phyloP scores from a whole-genome alignment of 2,329 filamentous ascomycete species.

The Colletotrichum sojae region DNA sequence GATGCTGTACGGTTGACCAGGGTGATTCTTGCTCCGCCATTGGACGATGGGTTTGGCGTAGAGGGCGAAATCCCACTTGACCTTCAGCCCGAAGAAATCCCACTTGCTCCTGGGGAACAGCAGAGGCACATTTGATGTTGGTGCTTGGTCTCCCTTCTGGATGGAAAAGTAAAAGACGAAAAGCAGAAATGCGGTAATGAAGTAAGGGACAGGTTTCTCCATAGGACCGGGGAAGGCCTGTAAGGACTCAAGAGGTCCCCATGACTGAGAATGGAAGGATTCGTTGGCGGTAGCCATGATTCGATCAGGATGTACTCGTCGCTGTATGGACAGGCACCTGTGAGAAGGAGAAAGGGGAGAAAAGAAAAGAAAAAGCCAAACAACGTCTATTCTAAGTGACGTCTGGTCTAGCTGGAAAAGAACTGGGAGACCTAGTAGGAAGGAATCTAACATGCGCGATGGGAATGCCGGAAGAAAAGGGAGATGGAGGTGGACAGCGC shows the following conservation, averaged over 20 bases:
- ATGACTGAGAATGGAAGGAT: slow-evolving; percentile 28
- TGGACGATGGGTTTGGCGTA: slow-evolving; percentile 9
- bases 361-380: no score
- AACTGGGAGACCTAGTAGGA: background rate
- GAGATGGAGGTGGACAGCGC: slow-evolving; percentile 30
- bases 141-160: slow-evolving; percentile 25
- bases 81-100: slow-evolving; percentile 33
- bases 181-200: slow-evolving; percentile 31
- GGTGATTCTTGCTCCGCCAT: slow-evolving; percentile 14
- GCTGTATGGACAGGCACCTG: slow-evolving; percentile 5
- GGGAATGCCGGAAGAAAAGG: slow-evolving; percentile 36
- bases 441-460: background rate
- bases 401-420: slow-evolving; percentile 1
- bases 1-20: slow-evolving; percentile 23
- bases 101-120: slow-evolving; percentile 20
- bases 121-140: slow-evolving; percentile 13
- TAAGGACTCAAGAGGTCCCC: slow-evolving; percentile 32
- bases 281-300: slow-evolving; percentile 38
- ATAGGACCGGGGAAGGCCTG: slow-evolving; percentile 34
- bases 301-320: slow-evolving; percentile 16
- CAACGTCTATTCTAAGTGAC: no score
- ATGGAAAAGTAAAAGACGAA: slow-evolving; percentile 38
- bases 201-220: slow-evolving; percentile 37
- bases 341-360: background rate
- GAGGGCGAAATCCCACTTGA: slow-evolving; percentile 31